Base-by-base conservation (phyloP, 2,329 filamentous ascomycete species). In the Dactylellina parvicollis region DNA sequence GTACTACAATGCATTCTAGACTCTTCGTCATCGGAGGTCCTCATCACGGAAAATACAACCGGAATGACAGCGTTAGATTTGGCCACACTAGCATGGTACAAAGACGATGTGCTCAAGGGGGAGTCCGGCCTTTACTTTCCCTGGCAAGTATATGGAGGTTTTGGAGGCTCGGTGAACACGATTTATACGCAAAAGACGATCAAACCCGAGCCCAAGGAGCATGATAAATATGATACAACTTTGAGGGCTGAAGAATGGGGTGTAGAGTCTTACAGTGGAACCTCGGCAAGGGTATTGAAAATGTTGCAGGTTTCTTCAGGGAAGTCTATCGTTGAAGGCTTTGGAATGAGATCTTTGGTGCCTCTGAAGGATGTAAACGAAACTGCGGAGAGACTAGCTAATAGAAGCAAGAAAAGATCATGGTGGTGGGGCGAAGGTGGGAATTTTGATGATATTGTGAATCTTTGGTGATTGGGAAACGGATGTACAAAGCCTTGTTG, bases 31-130 rank as follows among this genome's bases (percentile, higher is more conserved):
- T 44, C 64, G 28, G 75, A 75, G 8, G 56, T 76, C 14, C 56
- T 67, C 14, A 42, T 75, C 24, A 26, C 46, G 2, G 76, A 77
- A 54, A 76, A 77, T 12, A 76, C 76, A n/a, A 76, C 75, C 46
- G 76, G 76, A 18, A 56, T 62, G n/a, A 77, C 76, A 9, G 73
- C 76, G 3, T 36, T 74, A 4, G 76, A 77, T 32, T 67, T 77
- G 26, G 66, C 64, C 1, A 65, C 55, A 5, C 47, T 62, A 2
- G 24, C 18, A 2, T 54, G 59, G 47, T 52, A 62, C 24, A 52
- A 50, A 14, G 34, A 54, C 4, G 24, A 34, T 16, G 32, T 42
- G 5, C 32, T 52, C 22, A 18, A 10, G 4, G 1, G 3, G 7
- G 22, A 38, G 18, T n/a, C 22, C 4, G 16, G n/a, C n/a, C 12